Percentiles rank a stretch among this genome's conserved stretches.
These are phyloP conservation scores for Microbotryomycetes sp. DNA, from an alignment of 1,284 basidiomycete species.

Conservation along the genomic window DNA sequence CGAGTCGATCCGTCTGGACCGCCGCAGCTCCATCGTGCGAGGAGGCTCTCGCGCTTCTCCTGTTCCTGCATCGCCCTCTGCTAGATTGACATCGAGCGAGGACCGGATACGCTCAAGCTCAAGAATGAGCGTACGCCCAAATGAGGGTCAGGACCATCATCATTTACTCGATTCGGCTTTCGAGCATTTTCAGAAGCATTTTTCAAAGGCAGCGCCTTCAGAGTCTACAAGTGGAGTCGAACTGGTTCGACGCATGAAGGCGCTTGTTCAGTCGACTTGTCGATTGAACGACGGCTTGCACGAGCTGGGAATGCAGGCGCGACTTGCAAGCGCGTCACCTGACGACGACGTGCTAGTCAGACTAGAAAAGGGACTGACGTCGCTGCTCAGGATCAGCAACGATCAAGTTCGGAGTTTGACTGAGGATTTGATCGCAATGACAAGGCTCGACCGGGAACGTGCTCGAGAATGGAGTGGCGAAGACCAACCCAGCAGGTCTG, in stretches of 20 bases:
- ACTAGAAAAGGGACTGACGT: conserved; percentile 28
- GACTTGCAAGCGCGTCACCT: not conserved
- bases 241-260: conserved; percentile 26
- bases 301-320: conserved; percentile 14
- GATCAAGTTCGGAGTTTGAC: conserved; percentile 36
- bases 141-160: conserved; percentile 18
- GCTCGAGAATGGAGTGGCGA: too few relatives aligned
- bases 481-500: too few relatives aligned
- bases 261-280: conserved; percentile 27
- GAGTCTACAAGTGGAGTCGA: conserved; percentile 17
- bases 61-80: not conserved
- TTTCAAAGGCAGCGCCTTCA: not conserved
- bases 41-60: too few relatives aligned
- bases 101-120: not conserved
- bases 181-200: conserved; percentile 29
- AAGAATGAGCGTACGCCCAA: not conserved
- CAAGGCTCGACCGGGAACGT: conserved; percentile 28
- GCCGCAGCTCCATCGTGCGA: too few relatives aligned
- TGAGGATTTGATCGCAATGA: conserved; percentile 33
- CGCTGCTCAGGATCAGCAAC: conserved; percentile 33
- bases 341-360: conserved; percentile 1
- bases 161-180: conserved; percentile 28
- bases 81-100: not conserved
- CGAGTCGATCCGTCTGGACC: too few relatives aligned
- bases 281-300: conserved; percentile 33